phyloP scores from a whole-genome alignment of 306 rosid species.

The Nissolia schottii region DNA sequence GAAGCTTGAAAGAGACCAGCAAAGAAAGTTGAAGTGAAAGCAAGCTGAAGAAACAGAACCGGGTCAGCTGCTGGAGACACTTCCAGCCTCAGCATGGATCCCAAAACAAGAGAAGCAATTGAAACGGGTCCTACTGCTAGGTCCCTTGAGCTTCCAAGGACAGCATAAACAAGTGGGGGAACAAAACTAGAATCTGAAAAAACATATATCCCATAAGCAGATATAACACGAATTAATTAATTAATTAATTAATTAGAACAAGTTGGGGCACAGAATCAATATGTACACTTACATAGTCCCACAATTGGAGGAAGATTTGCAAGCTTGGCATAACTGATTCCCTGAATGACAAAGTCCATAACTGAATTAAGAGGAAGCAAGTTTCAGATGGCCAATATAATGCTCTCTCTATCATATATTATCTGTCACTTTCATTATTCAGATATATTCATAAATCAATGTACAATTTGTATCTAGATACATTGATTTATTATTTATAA shows the following conservation, averaged over 20 bases:
- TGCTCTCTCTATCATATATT: too few species aligned
- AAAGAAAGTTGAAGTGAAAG: constrained; percentile 79
- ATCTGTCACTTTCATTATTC: too few species aligned
- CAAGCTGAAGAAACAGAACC: constrained; percentile 68
- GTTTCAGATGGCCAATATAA: not conserved
- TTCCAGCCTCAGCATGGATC: constrained; percentile 79
- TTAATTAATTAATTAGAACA: not conserved
- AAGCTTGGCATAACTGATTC: constrained; percentile 92
- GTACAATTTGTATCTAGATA: too few species aligned
- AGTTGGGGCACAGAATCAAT: not conserved
- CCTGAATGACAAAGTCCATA: constrained; percentile 40
- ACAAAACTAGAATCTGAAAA: constrained; percentile 91
- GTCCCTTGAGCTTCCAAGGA: constrained; percentile 93
- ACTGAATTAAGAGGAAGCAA: not conserved
- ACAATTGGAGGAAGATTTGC: constrained; percentile 92
- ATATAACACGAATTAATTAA: too few species aligned
- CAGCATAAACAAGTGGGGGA: constrained; percentile 90
- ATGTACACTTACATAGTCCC: constrained; percentile 75
- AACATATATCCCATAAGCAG: too few species aligned
- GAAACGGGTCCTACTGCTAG: constrained; percentile 98
- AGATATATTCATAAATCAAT: too few species aligned
- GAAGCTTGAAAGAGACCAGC: constrained; percentile 90
- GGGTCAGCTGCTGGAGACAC: constrained; percentile 75
- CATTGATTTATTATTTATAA: too few species aligned
- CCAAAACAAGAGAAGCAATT: constrained; percentile 85